Evolutionary conservation across 495 filamentous ascomycete species (phyloP).

Genomic region (Clavariopsis aquatica): DNA sequence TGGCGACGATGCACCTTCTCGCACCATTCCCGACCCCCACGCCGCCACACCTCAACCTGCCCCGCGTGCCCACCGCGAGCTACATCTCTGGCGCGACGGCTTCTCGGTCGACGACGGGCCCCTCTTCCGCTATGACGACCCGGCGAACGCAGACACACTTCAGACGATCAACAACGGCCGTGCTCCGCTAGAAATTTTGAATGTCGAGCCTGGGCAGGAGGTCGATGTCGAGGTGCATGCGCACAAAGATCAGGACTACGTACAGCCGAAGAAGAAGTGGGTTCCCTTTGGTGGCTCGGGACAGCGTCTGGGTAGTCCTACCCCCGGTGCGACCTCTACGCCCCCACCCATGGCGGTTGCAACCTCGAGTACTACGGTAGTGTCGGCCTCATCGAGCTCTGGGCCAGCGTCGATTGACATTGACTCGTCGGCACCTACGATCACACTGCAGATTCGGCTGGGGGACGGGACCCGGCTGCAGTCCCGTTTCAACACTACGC

Average conservation of each 20-base stretch:
- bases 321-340: slow-evolving; percentile 59
- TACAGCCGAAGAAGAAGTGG: slow-evolving; percentile 78
- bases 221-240: slow-evolving; percentile 88
- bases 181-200: slow-evolving; percentile 85
- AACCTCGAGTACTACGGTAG: slow-evolving; percentile 45
- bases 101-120: slow-evolving; percentile 94
- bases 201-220: slow-evolving; percentile 79
- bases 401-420: slow-evolving; percentile 55
- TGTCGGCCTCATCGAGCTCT: slow-evolving; percentile 38
- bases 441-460: slow-evolving; percentile 84
- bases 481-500: slow-evolving; percentile 86
- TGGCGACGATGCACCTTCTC: slow-evolving; percentile 80
- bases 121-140: slow-evolving; percentile 87
- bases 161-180: slow-evolving; percentile 82
- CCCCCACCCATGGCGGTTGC: slow-evolving; percentile 43
- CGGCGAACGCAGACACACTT: slow-evolving; percentile 76
- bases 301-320: slow-evolving; percentile 87
- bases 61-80: slow-evolving; percentile 62
- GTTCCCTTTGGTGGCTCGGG: slow-evolving; percentile 83
- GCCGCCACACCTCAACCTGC: slow-evolving; percentile 49
- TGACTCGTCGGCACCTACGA: slow-evolving; percentile 72
- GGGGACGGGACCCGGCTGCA: slow-evolving; percentile 84
- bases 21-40: slow-evolving; percentile 66
- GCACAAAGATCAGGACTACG: slow-evolving; percentile 77
- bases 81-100: slow-evolving; percentile 92